These are phyloP conservation scores for Saccharomycopsis javanensis DNA, from an alignment of 805 yeast genomes.

Conservation along the genomic window DNA sequence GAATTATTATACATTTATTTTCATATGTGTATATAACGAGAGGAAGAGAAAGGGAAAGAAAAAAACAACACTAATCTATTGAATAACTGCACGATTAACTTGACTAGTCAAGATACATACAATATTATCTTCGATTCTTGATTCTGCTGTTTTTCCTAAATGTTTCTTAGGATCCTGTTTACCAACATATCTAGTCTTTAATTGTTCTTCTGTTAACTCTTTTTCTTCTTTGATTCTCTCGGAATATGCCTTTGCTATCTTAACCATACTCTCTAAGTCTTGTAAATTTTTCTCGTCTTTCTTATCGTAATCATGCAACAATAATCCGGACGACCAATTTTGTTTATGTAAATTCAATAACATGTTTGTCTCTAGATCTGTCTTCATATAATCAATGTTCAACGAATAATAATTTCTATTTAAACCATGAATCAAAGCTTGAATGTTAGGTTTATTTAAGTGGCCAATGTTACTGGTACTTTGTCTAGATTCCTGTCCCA, in stretches of 20 bases:
- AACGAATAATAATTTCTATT: conserved; percentile 95
- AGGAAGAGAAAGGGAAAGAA: background rate
- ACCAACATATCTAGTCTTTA: conserved; percentile 94
- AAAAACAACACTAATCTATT: conserved; percentile 29
- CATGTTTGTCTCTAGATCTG: conserved; percentile 89
- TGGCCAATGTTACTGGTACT: conserved; percentile 94
- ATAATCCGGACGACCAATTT: conserved; percentile 90
- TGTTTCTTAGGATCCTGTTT: conserved; percentile 99
- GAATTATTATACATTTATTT: background rate
- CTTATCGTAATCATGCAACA: conserved; percentile 63
- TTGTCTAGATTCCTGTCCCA: conserved; percentile 97
- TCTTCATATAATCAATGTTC: conserved; percentile 89
- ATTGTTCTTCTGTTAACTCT: conserved; percentile 76
- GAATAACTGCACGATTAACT: conserved; percentile 83
- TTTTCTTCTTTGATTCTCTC: conserved; percentile 88
- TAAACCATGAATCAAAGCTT: conserved; percentile 92
- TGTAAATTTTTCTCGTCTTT: conserved; percentile 69
- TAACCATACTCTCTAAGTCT: conserved; percentile 70
- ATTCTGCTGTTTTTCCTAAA: conserved; percentile 78
- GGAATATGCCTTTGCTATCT: conserved; percentile 81
- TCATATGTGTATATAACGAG: background rate
- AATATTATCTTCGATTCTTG: conserved; percentile 80
- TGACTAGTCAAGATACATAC: conserved; percentile 80
- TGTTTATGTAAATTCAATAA: conserved; percentile 86
- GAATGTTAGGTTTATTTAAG: conserved; percentile 91